These are phyloP conservation scores for Populus tremula DNA, from an alignment of 345 rosid species.

Conservation along the genomic window DNA sequence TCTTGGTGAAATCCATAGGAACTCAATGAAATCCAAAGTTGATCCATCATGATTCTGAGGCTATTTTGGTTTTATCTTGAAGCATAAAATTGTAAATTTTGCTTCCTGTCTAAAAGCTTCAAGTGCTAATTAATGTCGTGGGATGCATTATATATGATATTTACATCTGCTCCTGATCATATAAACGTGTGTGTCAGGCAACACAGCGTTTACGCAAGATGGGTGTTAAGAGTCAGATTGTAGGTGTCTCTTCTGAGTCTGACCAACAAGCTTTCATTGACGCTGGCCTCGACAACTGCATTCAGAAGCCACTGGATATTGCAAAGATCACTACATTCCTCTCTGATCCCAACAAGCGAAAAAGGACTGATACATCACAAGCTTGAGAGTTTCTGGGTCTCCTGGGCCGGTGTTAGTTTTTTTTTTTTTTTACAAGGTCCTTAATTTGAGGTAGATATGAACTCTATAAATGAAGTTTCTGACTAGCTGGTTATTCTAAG, in stretches of 20 bases:
- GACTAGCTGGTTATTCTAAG: neutral
- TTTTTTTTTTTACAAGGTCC: neutral
- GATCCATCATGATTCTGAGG: neutral
- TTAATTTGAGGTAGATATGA: neutral
- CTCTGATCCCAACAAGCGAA: neutral
- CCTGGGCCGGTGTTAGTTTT: too few relatives aligned
- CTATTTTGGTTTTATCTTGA: neutral
- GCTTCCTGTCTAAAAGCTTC: too few relatives aligned
- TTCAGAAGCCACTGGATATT: neutral
- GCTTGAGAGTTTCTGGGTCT: too few relatives aligned
- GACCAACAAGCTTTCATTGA: neutral
- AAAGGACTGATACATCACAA: too few relatives aligned
- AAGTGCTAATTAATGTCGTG: too few relatives aligned
- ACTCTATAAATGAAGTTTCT: neutral
- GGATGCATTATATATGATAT: neutral
- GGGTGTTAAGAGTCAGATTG: neutral
- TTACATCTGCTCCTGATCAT: neutral
- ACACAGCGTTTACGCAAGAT: neutral
- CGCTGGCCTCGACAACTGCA: neutral
- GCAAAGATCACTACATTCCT: neutral
- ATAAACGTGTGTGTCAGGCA: neutral
- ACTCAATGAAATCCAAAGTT: neutral
- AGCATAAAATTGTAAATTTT: neutral
- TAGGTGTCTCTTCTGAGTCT: neutral
- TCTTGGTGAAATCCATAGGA: neutral